A percentile compares a stretch with the other conserved stretches of the same genome.
Conservation (phyloP, 2,329 filamentous ascomycete species). For the Endothia cerciana region DNA sequence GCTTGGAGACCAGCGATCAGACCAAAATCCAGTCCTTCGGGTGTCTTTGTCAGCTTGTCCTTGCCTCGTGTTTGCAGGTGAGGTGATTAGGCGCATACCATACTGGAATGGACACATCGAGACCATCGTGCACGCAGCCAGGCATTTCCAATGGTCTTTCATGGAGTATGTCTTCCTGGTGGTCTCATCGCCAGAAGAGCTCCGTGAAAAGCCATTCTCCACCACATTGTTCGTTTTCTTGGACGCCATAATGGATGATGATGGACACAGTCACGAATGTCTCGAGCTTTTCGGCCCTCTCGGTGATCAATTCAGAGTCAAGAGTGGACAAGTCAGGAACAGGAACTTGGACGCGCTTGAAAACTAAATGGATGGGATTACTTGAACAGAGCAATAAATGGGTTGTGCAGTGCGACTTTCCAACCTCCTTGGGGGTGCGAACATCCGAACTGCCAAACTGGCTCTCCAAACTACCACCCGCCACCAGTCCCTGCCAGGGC, state of each 20-base stretch:
- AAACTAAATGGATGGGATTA: background rate
- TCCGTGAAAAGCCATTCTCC: background rate
- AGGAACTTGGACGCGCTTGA: background rate
- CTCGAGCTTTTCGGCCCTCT: background rate
- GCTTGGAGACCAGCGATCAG: constrained; percentile 55
- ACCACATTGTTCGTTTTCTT: constrained; percentile 5
- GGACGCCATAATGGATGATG: constrained; percentile 10
- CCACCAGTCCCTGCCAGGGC: background rate
- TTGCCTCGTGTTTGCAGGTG: too few relatives aligned
- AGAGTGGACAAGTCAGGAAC: background rate
- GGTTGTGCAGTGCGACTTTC: background rate
- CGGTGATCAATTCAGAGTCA: too few relatives aligned
- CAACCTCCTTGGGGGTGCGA: background rate
- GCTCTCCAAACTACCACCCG: background rate
- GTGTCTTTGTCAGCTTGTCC: background rate
- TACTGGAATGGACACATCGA: constrained; percentile 57
- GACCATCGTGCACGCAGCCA: constrained; percentile 49
- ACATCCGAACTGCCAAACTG: background rate
- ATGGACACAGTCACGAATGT: background rate
- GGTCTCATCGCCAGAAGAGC: background rate
- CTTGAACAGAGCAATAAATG: background rate
- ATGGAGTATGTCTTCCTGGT: constrained; percentile 23
- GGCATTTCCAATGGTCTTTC: constrained; percentile 38
- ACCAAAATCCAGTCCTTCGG: constrained; percentile 45
- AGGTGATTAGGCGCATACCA: constrained; percentile 38